Evolutionary conservation across 192 early-diverging fungal species (phyloP), one percentile per base, ranked within the genome.

Genomic region (Phycomyces blakesleeanus): DNA sequence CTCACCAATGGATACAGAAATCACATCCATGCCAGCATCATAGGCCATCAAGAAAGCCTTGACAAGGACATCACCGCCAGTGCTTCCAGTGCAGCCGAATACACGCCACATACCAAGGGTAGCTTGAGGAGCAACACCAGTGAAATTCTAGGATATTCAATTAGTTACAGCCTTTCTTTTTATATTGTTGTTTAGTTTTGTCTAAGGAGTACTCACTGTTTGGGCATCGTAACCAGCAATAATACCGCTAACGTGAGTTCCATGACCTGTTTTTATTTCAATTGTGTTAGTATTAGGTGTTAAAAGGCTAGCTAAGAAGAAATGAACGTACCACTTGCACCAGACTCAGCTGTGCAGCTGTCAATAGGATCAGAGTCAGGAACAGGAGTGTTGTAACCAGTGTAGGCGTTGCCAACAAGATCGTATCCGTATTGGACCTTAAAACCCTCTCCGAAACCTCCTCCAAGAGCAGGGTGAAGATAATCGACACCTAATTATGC

Each of bases 61-160:
- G 55, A 91, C 82, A 39, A 96, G 85, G 27, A 93, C 63, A 55
- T 92, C 92, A 24, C 85, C 78, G 51, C 77, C 75, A 3, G 81
- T 77, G 22, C 70, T 71, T 55, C 87, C 86, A 62, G 73, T 81
- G 69, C 93, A 95, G 18, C 91, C 90, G 68, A 92, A 89, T n/a
- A 95, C 82, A 55, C 93, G 81, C 78, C 90, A 97, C 15, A 81
- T 83, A 7, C 87, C 88, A 27, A 96, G 72, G 0, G 80, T 90
- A 34, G 87, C 86, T 12, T 74, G 72, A 26, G 83, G 87, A 2
- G 84, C 87, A 21, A 91, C 85, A 41, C 89, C 89, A 2, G 74
- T 73, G 12, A 85, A 84, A 34, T 70, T 70, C 73, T 75, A 59
- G 16, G 34, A 11, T 81, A 25, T 93, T 83, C 55, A 91, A 63